Base-by-base conservation (phyloP, 78 protist species). In the Dictyostelium citrinum region DNA sequence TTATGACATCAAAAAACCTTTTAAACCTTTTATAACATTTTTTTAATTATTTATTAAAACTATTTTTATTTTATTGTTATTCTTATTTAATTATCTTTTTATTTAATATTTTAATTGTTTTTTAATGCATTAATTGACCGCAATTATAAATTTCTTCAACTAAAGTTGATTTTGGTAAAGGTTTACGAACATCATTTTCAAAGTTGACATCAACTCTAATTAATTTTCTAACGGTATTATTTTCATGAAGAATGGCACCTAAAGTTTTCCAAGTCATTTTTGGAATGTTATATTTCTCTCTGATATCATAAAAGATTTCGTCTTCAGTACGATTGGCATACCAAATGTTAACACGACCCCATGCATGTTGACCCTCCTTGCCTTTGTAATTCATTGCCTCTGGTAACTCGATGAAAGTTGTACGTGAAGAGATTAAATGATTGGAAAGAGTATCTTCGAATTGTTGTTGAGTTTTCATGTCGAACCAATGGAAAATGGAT, bases 401-500 rank as follows among this genome's bases (percentile, higher is more conserved):
- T 58, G 93, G 93, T 10, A 88, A 31, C n/a, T 88, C 93, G 0
- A 88, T 67, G 14, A 88, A 88, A 3, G 93, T 78, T 5, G 93
- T 88, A 39, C 72, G 70, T 5, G 70, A 39, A 9, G 81, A 77
- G 0, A 88, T 33, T 12, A 88, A 33, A 35, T 78, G 85, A 22
- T 78, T 61, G 9, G n/a, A 37, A 9, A 88, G 80, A 16, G 71
- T 72, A 49, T 61, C 68, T 68, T 88, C 93, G 33, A 88, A 88
- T 0, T 79, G 68, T 11, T 88, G 85, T 27, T 51, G 64, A n/a
- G 60, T 78, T 39, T 88, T 78, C 93, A 88, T 88, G 24, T 75
- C 85, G 33, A 88, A 88, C 93, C 93, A 88, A 78, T 88, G 93
- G 76, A 88, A 88, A 45, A 88, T 55, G 14, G 79, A 60, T 16